Evolutionary conservation across 768 basidiomycete species (phyloP).

Genomic region (Leccinellum rugosiceps): DNA sequence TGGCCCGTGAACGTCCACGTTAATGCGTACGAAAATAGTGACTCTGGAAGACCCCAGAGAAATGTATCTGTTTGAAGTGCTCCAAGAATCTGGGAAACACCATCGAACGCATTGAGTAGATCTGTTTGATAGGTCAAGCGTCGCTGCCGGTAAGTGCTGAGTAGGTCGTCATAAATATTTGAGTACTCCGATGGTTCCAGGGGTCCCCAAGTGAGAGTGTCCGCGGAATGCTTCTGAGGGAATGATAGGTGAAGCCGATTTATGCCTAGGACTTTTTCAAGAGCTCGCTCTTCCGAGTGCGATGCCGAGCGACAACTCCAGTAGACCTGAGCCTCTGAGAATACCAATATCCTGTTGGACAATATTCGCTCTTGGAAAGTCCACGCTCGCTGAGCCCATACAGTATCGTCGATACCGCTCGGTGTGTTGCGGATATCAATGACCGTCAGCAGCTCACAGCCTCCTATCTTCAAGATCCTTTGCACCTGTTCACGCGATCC

Average conservation of each 20-base stretch:
- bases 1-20: conserved; percentile 5
- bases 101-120: conserved; percentile 14
- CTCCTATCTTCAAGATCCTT: conserved; percentile 6
- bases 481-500: conserved; percentile 6
- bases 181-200: not conserved
- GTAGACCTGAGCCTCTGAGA: conserved; percentile 17
- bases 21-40: conserved; percentile 9
- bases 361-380: conserved; percentile 20
- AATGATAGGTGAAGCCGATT: not conserved
- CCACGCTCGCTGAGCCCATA: conserved; percentile 16
- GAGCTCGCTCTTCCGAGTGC: conserved; percentile 11
- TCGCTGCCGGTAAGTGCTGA: conserved; percentile 8
- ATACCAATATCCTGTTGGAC: conserved; percentile 16
- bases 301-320: conserved; percentile 12
- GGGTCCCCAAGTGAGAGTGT: not conserved
- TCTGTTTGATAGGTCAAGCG: conserved; percentile 13
- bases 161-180: not conserved
- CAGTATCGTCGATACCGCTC: conserved; percentile 1
- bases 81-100: conserved; percentile 13
- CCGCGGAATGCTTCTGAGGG: not conserved
- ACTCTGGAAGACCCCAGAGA: conserved; percentile 16
- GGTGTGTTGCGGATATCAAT: not conserved
- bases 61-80: conserved; percentile 9
- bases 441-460: conserved; percentile 11
- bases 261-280: conserved; percentile 3